Base-by-base conservation (phyloP, 441 rosid genomes). In the Adansonia grandidieri region DNA sequence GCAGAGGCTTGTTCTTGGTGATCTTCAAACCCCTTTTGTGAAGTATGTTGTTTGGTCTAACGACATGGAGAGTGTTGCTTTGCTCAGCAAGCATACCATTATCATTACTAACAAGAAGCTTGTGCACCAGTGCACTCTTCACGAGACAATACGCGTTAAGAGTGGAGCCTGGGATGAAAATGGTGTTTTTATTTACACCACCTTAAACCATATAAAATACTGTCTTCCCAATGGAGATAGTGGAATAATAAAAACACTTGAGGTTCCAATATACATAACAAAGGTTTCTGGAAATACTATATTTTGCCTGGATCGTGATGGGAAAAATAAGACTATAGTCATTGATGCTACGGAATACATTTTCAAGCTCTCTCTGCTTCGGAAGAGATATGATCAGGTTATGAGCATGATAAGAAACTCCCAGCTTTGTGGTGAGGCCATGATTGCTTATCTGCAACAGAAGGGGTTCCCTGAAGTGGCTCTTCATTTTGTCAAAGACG, bases 391-490 rank as follows among this genome's bases (percentile, higher is more conserved):
- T 82, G 98, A 94, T 73, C 86, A 93, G 81, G 98, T 93, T 60
- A 91, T 91, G 97, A 88, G 87, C 87, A 94, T 94, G 98, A 94
- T 94, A 78, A 93, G 85, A 85, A 89, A 87, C 82, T 91, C 97
- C 11, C 93, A 91, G 85, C 95, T 94, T 62, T 94, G 98, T 78
- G 98, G 98, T 51, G 95, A 94, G 84, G 97, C 97, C 54, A 86
- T 94, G 97, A 93, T 94, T 80, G 94, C 98, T 56, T 94, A 94
- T 85, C 86, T 94, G 79, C 98, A 94, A 75, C 97, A 94, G 81
- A 94, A 93, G 81, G 97, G 97, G 11, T 94, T 94, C 73, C 98
- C 97, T 70, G 98, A 94, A 84, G 97, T 94, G 79, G 98, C 98
- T 81, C 89, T 94, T 74, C 97, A 94, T 83, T 94, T 94, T 81